A percentile compares a stretch with the other conserved stretches of the same genome.
These are phyloP conservation scores for Calophaca sinica DNA, from an alignment of 306 rosid genomes.

Conservation along the genomic window DNA sequence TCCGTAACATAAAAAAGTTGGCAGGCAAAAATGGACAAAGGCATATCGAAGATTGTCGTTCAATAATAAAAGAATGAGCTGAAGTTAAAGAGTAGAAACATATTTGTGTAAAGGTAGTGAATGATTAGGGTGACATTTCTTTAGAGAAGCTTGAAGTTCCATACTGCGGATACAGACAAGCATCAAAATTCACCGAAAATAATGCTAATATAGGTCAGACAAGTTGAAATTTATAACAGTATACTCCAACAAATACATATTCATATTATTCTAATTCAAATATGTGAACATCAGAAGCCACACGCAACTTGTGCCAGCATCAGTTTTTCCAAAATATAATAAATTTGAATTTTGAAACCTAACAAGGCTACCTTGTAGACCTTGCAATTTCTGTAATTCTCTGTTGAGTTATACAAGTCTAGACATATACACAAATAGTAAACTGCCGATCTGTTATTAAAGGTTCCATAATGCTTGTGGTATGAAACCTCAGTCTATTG, in stretches of 20 bases:
- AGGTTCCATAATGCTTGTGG: conserved; percentile 43
- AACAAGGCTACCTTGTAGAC: conserved; percentile 42
- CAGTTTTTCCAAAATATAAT: conserved; percentile 22
- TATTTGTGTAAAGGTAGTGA: conserved; percentile 42
- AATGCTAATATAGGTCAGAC: conserved; percentile 26
- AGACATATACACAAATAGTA: conserved; percentile 28
- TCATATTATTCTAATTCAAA: conserved; percentile 31
- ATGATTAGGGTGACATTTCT: conserved; percentile 27
- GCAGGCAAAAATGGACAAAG: neutral
- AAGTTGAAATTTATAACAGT: conserved; percentile 30
- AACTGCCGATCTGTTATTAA: conserved; percentile 3
- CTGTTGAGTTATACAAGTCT: conserved; percentile 1
- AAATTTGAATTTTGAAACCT: conserved; percentile 37
- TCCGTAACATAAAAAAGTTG: conserved; percentile 27
- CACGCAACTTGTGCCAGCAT: conserved; percentile 32
- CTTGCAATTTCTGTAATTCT: conserved; percentile 30
- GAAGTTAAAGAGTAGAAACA: conserved; percentile 40
- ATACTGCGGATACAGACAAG: conserved; percentile 33
- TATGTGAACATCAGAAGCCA: conserved; percentile 26
- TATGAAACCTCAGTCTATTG: conserved; percentile 39
- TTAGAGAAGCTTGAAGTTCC: conserved; percentile 44
- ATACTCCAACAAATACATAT: conserved; percentile 27
- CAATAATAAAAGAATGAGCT: conserved; percentile 30
- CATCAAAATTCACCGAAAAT: conserved; percentile 29
- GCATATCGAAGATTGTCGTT: conserved; percentile 9